Evolutionary conservation across 768 basidiomycete species (phyloP).

Genomic region (Thelephora ganbajun): DNA sequence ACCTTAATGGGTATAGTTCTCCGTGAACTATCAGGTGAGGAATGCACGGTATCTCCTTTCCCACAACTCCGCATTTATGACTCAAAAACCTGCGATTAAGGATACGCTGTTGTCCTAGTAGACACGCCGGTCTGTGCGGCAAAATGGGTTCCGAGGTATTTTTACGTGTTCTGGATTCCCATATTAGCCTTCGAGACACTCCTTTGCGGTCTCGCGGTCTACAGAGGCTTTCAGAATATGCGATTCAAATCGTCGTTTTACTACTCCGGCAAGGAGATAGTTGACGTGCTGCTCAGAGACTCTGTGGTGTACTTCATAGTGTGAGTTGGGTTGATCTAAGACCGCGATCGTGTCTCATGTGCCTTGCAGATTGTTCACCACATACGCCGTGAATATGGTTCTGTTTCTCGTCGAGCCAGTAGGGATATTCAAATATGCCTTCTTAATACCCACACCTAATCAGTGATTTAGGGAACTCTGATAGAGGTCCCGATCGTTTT

Average conservation of each 20-base stretch:
- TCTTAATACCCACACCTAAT: constrained; percentile 2
- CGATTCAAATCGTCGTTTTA: constrained; percentile 18
- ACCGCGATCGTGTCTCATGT: neutral
- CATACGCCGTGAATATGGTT: constrained; percentile 33
- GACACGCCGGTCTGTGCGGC: constrained; percentile 30
- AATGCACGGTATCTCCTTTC: neutral
- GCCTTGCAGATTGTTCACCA: constrained; percentile 32
- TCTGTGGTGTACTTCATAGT: constrained; percentile 43
- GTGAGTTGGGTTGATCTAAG: constrained; percentile 22
- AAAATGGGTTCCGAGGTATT: constrained; percentile 22
- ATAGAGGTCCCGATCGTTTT: constrained; percentile 45
- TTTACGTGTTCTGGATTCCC: constrained; percentile 50
- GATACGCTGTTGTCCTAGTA: constrained; percentile 6
- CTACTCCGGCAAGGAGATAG: constrained; percentile 28
- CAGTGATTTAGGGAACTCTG: constrained; percentile 18
- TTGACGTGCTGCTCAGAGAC: constrained; percentile 39
- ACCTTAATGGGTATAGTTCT: constrained; percentile 35
- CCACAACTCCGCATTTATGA: constrained; percentile 1
- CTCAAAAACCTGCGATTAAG: neutral
- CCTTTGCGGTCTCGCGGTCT: constrained; percentile 36
- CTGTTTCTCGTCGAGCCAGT: constrained; percentile 15
- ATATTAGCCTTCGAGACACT: constrained; percentile 39
- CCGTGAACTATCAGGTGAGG: constrained; percentile 26
- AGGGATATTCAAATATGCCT: constrained; percentile 2
- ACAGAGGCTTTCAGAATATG: constrained; percentile 33